Percentiles rank a stretch among this genome's conserved stretches.
Evolutionary conservation across 176 grass and related monocot species (phyloP).

Genomic region (Avena eriantha): DNA sequence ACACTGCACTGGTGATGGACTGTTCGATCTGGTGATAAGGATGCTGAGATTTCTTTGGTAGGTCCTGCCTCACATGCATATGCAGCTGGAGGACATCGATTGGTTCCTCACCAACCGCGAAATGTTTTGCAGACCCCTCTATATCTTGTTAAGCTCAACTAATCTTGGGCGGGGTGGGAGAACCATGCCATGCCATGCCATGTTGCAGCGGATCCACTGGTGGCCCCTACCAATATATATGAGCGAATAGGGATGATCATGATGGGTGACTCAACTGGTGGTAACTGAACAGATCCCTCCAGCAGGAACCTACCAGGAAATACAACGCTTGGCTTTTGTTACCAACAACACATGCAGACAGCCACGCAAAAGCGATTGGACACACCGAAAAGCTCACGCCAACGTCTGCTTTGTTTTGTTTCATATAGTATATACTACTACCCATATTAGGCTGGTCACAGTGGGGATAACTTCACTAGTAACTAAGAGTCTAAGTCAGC

Average conservation of each 20-base stretch:
- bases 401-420: constrained; percentile 21
- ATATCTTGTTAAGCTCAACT: no score
- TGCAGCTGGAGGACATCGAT: not conserved
- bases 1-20: constrained; percentile 19
- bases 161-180: no score
- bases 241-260: constrained; percentile 1
- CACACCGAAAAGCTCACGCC: constrained; percentile 14
- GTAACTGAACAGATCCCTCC: not conserved
- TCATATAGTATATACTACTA: constrained; percentile 1
- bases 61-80: constrained; percentile 49
- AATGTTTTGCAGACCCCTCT: no score
- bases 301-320: constrained; percentile 52
- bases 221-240: constrained; percentile 24
- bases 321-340: constrained; percentile 52
- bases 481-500: no score
- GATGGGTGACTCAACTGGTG: constrained; percentile 32
- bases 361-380: no score
- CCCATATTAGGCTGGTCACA: no score
- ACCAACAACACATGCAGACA: not conserved
- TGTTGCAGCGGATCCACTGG: not conserved
- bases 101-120: constrained; percentile 40
- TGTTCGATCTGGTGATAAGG: constrained; percentile 16
- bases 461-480: no score
- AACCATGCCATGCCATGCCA: no score
- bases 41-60: not conserved